Percentiles rank a stretch among this genome's conserved stretches.
phyloP scores from a whole-genome alignment of 108 stramenopile genomes.

The Cyclotella baltica region DNA sequence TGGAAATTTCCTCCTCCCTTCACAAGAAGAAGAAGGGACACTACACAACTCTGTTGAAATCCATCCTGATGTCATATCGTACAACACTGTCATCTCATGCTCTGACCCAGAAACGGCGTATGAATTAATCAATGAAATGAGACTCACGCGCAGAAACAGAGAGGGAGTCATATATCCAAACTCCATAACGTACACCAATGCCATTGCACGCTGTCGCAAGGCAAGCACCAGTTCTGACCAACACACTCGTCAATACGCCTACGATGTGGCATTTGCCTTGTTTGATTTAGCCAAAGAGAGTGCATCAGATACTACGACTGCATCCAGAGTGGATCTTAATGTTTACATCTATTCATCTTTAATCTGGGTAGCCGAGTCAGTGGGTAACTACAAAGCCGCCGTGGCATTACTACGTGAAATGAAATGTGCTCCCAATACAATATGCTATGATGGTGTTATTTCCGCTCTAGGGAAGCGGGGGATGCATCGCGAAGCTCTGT shows the following conservation, averaged over 20 bases:
- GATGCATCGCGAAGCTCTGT: conserved; percentile 51
- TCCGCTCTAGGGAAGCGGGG: conserved; percentile 57
- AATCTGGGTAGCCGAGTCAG: conserved; percentile 76
- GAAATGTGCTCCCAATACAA: conserved; percentile 35
- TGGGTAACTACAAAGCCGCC: conserved; percentile 44
- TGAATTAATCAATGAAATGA: conserved; percentile 56
- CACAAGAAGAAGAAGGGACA: background rate
- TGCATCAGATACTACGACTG: background rate
- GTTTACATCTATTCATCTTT: conserved; percentile 76
- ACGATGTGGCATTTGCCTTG: conserved; percentile 47
- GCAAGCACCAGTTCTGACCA: conserved; percentile 22
- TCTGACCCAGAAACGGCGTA: conserved; percentile 23
- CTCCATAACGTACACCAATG: conserved; percentile 64
- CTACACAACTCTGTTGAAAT: background rate
- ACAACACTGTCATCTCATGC: conserved; percentile 49
- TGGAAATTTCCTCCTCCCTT: background rate
- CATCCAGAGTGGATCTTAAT: conserved; percentile 54
- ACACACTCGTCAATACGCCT: conserved; percentile 28
- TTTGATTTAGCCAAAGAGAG: conserved; percentile 61
- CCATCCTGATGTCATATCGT: conserved; percentile 34
- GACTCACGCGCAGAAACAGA: conserved; percentile 70
- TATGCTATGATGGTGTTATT: conserved; percentile 71
- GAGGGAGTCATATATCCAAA: conserved; percentile 57
- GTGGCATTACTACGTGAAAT: conserved; percentile 59
- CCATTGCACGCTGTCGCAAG: conserved; percentile 63